Evolutionary conservation across 169 alveolate species (phyloP).

Genomic region (Eimeria nieschulzi): DNA sequence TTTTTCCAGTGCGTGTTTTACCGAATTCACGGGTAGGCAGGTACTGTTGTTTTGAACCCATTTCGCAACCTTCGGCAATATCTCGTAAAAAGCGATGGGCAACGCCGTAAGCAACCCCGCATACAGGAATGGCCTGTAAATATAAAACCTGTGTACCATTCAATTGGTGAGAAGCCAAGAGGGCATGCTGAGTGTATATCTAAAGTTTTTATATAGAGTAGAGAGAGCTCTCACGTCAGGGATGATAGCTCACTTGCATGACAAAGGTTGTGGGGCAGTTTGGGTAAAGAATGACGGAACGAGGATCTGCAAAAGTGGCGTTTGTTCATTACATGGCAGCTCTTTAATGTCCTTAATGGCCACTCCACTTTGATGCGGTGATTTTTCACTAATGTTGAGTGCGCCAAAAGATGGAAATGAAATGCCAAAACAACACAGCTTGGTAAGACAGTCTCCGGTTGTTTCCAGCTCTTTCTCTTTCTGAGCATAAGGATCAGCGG

Average conservation of each 20-base stretch:
- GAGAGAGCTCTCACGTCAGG: no score
- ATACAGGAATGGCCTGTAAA: conserved; percentile 15
- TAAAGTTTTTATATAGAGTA: no score
- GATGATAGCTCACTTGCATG: not conserved
- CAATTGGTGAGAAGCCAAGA: not conserved
- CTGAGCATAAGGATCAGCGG: conserved; percentile 8
- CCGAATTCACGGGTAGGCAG: not conserved
- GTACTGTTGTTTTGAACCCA: not conserved
- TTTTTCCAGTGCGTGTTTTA: not conserved
- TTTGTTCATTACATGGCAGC: no score
- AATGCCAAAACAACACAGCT: conserved; percentile 19
- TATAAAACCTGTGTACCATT: not conserved
- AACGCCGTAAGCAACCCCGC: conserved; percentile 38
- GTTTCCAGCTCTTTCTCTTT: not conserved
- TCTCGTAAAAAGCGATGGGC: conserved; percentile 15
- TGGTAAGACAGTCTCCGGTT: not conserved
- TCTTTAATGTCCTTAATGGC: no score
- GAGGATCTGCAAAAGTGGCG: no score
- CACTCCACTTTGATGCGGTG: no score
- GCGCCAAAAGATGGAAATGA: conserved; percentile 3
- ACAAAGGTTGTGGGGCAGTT: not conserved
- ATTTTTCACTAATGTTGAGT: not conserved
- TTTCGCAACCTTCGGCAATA: not conserved
- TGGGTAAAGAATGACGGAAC: no score
- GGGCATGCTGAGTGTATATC: no score